Conservation (phyloP, 129 eudicot genomes). For the Flaveria sonorensis region DNA sequence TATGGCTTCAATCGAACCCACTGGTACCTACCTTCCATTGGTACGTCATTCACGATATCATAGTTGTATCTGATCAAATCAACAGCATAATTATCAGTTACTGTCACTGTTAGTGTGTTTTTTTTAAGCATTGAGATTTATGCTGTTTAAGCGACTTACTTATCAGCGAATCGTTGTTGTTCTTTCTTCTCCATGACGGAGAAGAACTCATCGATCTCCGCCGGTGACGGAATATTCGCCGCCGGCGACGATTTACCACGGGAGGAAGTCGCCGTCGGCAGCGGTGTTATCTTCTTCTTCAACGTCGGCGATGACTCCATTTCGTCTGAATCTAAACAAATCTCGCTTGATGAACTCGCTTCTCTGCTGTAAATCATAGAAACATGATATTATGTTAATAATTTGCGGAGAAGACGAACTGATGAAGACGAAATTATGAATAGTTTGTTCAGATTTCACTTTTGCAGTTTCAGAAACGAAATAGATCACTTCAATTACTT, state of each 20-base stretch:
- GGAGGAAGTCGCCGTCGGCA: conserved; percentile 18
- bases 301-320: conserved; percentile 44
- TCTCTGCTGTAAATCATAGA: conserved; percentile 44
- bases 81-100: conserved; percentile 14
- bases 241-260: conserved; percentile 22
- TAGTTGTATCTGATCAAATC: conserved; percentile 64
- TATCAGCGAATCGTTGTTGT: conserved; percentile 62
- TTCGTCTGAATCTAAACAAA: conserved; percentile 46
- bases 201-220: conserved; percentile 78
- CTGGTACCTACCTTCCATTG: conserved; percentile 76
- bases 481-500: conserved; percentile 6
- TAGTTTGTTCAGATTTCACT: conserved; percentile 11
- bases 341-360: conserved; percentile 49
- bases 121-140: conserved; percentile 3
- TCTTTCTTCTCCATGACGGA: conserved; percentile 58
- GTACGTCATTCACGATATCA: conserved; percentile 73
- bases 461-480: conserved; percentile 33
- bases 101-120: background rate
- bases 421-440: conserved; percentile 2
- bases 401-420: background rate
- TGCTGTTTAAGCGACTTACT: conserved; percentile 45
- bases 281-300: conserved; percentile 23
- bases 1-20: conserved; percentile 73
- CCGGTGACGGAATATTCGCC: conserved; percentile 44
- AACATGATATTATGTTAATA: background rate